Evolutionary conservation across 192 early-diverging fungal species (phyloP), one percentile per base, ranked within the genome.

Genomic region (Haplosporangium gracile): DNA sequence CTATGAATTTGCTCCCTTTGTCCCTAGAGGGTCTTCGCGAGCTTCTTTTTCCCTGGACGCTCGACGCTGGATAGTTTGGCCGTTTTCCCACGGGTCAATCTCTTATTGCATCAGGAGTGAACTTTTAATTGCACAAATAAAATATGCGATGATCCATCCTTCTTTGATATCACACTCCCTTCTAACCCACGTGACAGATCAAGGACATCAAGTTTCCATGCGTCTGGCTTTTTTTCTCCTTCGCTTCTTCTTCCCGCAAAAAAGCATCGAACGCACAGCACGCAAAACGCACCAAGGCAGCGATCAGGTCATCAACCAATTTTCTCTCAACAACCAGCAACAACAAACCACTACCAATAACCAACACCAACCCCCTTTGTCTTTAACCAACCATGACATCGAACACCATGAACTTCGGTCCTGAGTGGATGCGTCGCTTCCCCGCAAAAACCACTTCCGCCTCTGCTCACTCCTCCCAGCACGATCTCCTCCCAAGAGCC

Each of bases 331-430:
- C 18, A 65, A 32, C 11, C 1, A 60, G 24, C 57, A 72, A 45
- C 42, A 2, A 40, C n/a, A 38, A n/a, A 40, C 38, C 73, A 26
- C 32, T 8, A 51, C 5, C 74, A 32, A 75, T 34, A 15, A 75
- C 22, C 51, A 47, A 57, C 45, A 47, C 1, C 11, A 65, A 65
- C n/a, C 13, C 10, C 55, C 55, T 4, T 53, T 43, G 24, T 70
- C 10, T 74, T 26, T 39, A 38, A 69, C 55, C 29, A 24, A 36
- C 65, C 72, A 73, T 73, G 72, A 43, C 51, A 15, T 75, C 74
- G 40, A 88, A 90, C 55, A 92, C 89, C 36, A 93, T 95, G 94
- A 95, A 95, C 89, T 95, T 95, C 88, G 94, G 94, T 74, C 93
- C 94, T 47, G 92, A 94, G 83, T 95, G 74, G 74, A 75, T 75